phyloP scores from a whole-genome alignment of 352 stramenopile genomes.

The Pythium aristosporum region DNA sequence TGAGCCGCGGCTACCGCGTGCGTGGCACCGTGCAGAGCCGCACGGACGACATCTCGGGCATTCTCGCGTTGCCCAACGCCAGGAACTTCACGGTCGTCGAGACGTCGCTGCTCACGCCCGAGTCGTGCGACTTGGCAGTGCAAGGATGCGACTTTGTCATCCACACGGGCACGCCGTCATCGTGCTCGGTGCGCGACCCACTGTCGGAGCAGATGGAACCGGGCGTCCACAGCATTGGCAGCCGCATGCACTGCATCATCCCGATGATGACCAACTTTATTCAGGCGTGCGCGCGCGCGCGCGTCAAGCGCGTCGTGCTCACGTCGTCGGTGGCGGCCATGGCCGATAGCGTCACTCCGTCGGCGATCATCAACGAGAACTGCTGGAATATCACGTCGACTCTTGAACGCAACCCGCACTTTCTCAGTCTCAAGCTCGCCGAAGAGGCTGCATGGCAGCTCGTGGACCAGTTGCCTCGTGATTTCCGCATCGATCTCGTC shows the following conservation, averaged over 20 bases:
- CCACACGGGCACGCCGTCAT: conserved; percentile 84
- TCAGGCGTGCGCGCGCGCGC: conserved; percentile 74
- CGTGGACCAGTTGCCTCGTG: conserved; percentile 79
- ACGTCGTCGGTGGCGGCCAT: conserved; percentile 87
- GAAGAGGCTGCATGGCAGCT: conserved; percentile 88
- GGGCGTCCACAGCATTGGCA: conserved; percentile 86
- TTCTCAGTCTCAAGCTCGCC: conserved; percentile 83
- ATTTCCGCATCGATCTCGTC: conserved; percentile 83
- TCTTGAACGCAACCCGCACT: conserved; percentile 85
- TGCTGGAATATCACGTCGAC: conserved; percentile 86
- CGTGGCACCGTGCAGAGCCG: conserved; percentile 85
- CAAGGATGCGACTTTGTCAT: conserved; percentile 90
- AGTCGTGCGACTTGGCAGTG: conserved; percentile 87
- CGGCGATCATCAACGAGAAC: conserved; percentile 83
- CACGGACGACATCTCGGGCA: conserved; percentile 81
- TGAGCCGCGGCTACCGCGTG: conserved; percentile 76
- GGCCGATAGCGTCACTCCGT: conserved; percentile 70
- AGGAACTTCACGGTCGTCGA: conserved; percentile 88
- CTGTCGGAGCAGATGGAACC: conserved; percentile 83
- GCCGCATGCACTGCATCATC: conserved; percentile 90
- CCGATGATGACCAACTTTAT: conserved; percentile 93
- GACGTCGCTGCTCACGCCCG: conserved; percentile 83
- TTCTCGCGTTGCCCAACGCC: conserved; percentile 67
- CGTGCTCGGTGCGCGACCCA: conserved; percentile 83
- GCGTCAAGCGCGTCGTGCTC: conserved; percentile 82